Base-by-base conservation (phyloP, 768 basidiomycete species). In the Tulasnella sp. region DNA sequence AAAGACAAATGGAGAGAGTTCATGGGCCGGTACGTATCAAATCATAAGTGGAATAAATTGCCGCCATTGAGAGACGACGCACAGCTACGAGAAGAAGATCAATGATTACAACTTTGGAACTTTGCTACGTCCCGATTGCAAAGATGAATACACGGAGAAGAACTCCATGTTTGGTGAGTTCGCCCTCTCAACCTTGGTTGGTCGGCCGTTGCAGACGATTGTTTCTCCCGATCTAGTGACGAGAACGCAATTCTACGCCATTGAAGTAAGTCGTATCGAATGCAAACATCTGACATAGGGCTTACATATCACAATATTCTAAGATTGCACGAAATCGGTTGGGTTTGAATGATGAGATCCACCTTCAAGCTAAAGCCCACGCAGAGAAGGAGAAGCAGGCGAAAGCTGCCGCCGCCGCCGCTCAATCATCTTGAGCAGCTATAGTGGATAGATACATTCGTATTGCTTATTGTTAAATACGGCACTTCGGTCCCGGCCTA, bases 61-160 rank as follows among this genome's bases (percentile, higher is more conserved):
- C 31, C 6, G 46, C 34, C 31, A 37, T 31, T 69, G 28, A 69
- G 6, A 8, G 18, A 22, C 11, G 34, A 74, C 60, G 41, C 8
- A 76, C 82, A 95, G 95, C 80, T 98, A 97, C 87, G 94, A 97
- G 87, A 92, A 93, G 80, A 94, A 93, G 84, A 88, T 99, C 78
- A 93, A 94, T 84, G 96, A 98, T 83, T 95, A 93, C 87, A 99
- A 99, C 89, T 98, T 98, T 86, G 98, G 98, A 28, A 98, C 95
- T 1, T 88, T 99, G 83, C 93, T 99, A 82, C 91, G 98, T 76
- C 92, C 90, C 73, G 91, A 98, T 84, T 90, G 93, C 50, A 88
- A 87, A 74, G 89, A 90, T 79, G 96, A 97, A 85, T 99, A 99
- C 86, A 91, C 90, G 16, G 94, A 99, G 88, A 90, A 88, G 44